phyloP scores from a whole-genome alignment of 129 eudicot genomes.

The carrot (Daucus carota) region DH1_v3.0 NC_030381.2:28510001-28510500 shows the following conservation, averaged over 20 bases:
- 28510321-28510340: slow-evolving; percentile 67
- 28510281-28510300: slow-evolving; percentile 35
- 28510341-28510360: slow-evolving; percentile 79
- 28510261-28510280: not conserved
- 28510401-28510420: slow-evolving; percentile 7
- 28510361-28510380: slow-evolving; percentile 91
- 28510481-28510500: not conserved
- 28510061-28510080: not conserved
- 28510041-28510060: not conserved
- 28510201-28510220: slow-evolving; percentile 72
- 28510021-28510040: not conserved
- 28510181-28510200: slow-evolving; percentile 82
- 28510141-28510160: slow-evolving; percentile 71
- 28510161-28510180: slow-evolving; percentile 66
- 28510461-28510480: not conserved
- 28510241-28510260: not conserved
- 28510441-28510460: not conserved
- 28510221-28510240: slow-evolving; percentile 27
- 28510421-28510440: not conserved
- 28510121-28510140: slow-evolving; percentile 64
- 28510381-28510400: slow-evolving; percentile 17
- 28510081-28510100: slow-evolving; percentile 78
- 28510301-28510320: slow-evolving; percentile 87
- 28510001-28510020: slow-evolving; percentile 36
- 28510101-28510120: slow-evolving; percentile 56